A percentile compares a stretch with the other conserved stretches of the same genome.
phyloP scores from a whole-genome alignment of 1,139 yeast species.

The Ogataea hybrid region DNA sequence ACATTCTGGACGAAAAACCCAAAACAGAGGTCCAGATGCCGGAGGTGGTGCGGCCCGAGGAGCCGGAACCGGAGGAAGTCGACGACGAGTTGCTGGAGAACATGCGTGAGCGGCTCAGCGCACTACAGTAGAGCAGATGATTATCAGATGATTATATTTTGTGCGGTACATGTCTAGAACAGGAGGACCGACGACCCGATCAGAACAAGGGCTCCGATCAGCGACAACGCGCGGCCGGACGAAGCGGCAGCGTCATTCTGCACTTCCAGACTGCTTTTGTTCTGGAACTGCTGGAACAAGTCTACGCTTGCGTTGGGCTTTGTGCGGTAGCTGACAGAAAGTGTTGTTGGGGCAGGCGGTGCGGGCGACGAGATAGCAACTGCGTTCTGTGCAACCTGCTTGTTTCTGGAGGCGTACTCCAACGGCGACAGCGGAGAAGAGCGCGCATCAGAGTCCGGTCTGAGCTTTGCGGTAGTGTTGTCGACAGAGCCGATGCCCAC shows the following conservation, averaged over 20 bases:
- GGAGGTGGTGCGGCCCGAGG: slow-evolving; percentile 39
- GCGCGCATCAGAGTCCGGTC: slow-evolving; percentile 4
- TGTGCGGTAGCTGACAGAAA: background rate
- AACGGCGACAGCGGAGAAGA: slow-evolving; percentile 5
- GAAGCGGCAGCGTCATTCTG: slow-evolving; percentile 9
- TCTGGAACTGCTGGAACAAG: slow-evolving; percentile 17
- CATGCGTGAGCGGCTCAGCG: slow-evolving; percentile 86
- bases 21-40: slow-evolving; percentile 45
- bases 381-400: background rate
- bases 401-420: slow-evolving; percentile 1
- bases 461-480: slow-evolving; percentile 1
- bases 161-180: slow-evolving; percentile 8
- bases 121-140: slow-evolving; percentile 61
- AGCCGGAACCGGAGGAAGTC: slow-evolving; percentile 25
- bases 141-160: background rate
- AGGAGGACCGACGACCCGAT: slow-evolving; percentile 19
- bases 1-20: slow-evolving; percentile 43
- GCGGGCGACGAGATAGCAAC: too few relatives aligned
- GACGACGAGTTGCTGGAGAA: slow-evolving; percentile 69
- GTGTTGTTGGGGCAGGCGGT: slow-evolving; percentile 3
- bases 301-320: slow-evolving; percentile 5
- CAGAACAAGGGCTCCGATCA: slow-evolving; percentile 20
- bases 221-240: slow-evolving; percentile 13
- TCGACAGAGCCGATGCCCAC: slow-evolving; percentile 26
- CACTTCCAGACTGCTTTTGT: slow-evolving; percentile 8